Evolutionary conservation across 2,329 filamentous ascomycete species (phyloP).

Genomic region (Paecilomyces fulvus): DNA sequence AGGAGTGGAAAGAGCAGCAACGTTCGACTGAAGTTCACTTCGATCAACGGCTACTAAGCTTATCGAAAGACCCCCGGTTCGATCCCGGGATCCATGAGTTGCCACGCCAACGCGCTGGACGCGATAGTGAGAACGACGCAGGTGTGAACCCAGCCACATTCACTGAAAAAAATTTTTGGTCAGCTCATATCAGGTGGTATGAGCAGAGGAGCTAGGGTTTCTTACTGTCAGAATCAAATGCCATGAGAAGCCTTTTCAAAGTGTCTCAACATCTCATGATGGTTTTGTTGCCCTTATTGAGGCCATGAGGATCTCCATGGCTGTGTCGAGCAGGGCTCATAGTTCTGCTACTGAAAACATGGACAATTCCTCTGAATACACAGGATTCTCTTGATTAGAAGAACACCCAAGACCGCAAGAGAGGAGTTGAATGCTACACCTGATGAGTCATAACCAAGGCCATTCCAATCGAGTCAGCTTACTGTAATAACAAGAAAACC

Average conservation of each 20-base stretch:
- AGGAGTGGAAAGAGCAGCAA: too few species aligned
- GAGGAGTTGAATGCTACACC: background rate
- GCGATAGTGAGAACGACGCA: conserved; percentile 3
- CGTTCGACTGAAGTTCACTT: too few species aligned
- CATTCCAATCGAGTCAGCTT: background rate
- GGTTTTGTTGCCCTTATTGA: conserved; percentile 6
- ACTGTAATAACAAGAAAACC: conserved; percentile 10
- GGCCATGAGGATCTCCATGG: conserved; percentile 6
- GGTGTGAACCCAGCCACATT: background rate
- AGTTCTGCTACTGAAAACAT: background rate
- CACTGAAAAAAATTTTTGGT: background rate
- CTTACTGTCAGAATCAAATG: conserved; percentile 5
- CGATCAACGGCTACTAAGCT: too few species aligned
- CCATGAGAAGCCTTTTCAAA: conserved; percentile 1
- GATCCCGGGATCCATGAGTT: conserved; percentile 2
- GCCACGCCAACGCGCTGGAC: conserved; percentile 5
- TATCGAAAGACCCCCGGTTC: too few species aligned
- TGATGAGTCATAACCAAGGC: background rate
- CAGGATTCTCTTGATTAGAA: background rate
- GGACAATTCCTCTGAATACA: background rate
- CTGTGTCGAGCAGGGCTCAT: conserved; percentile 3
- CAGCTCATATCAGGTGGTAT: background rate
- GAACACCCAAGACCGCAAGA: background rate
- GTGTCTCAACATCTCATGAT: conserved; percentile 5
- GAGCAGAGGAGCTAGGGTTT: background rate